A percentile compares a stretch with the other conserved stretches of the same genome.
Conservation (phyloP, 805 yeast genomes). For the Sugiyamaella chiloensis region DNA sequence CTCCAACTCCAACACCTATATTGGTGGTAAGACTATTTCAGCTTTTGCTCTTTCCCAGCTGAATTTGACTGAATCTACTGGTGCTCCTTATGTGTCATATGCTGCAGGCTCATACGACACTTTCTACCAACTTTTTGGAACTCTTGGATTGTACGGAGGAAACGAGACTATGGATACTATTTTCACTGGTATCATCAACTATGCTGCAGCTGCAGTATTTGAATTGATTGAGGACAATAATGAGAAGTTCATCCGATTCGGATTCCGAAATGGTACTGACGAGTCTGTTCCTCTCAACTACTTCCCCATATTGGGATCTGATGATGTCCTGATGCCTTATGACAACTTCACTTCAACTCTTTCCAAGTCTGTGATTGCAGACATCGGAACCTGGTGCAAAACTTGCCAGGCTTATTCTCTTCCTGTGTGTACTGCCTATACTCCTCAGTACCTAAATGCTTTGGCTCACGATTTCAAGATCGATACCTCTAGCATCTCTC, state of each 20-base stretch:
- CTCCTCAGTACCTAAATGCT: slow-evolving; percentile 23
- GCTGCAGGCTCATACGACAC: slow-evolving; percentile 46
- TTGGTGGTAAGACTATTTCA: slow-evolving; percentile 43
- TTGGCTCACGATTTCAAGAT: slow-evolving; percentile 27
- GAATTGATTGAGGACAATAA: slow-evolving; percentile 35
- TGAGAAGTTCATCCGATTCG: slow-evolving; percentile 41
- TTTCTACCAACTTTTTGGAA: slow-evolving; percentile 41
- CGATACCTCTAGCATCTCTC: slow-evolving; percentile 23
- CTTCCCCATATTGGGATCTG: slow-evolving; percentile 40
- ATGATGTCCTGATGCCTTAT: slow-evolving; percentile 36
- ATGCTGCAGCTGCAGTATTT: slow-evolving; percentile 46
- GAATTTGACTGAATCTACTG: slow-evolving; percentile 36
- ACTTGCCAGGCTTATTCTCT: slow-evolving; percentile 34
- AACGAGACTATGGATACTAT: slow-evolving; percentile 27
- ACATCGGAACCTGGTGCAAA: slow-evolving; percentile 40
- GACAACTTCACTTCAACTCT: slow-evolving; percentile 35
- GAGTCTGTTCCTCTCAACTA: slow-evolving; percentile 32
- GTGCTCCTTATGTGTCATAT: slow-evolving; percentile 41
- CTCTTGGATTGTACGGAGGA: slow-evolving; percentile 35
- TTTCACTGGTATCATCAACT: slow-evolving; percentile 48
- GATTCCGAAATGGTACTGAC: slow-evolving; percentile 47
- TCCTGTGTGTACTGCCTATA: slow-evolving; percentile 35
- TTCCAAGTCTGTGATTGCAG: slow-evolving; percentile 29
- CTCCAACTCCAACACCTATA: slow-evolving; percentile 31
- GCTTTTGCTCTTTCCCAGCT: slow-evolving; percentile 37